Evolutionary conservation across 352 stramenopile species (phyloP).

Genomic region (Globisporangium cederbergense): DNA sequence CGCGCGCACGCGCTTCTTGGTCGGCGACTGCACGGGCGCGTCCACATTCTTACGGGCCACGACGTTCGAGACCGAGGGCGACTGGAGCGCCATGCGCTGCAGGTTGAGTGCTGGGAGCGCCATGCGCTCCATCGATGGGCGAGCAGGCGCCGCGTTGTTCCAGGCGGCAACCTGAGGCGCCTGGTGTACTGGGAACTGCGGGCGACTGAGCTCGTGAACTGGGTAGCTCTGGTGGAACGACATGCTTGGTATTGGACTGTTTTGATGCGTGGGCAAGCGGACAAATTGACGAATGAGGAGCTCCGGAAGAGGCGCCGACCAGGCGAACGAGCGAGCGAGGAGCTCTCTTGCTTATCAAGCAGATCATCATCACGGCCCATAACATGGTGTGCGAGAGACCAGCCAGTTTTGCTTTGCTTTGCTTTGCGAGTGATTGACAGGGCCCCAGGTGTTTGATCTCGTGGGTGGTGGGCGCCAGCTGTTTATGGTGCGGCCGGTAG

Average conservation of each 20-base stretch:
- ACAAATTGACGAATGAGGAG: constrained; percentile 13
- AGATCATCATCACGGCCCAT: background rate
- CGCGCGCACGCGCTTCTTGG: constrained; percentile 68
- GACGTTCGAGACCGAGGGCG: constrained; percentile 14
- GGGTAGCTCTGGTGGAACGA: constrained; percentile 14
- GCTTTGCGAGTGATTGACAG: constrained; percentile 1
- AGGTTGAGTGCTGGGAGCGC: constrained; percentile 29
- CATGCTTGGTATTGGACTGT: background rate
- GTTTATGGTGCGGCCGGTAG: background rate
- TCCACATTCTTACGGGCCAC: constrained; percentile 8
- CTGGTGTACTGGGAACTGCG: background rate
- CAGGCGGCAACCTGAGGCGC: background rate
- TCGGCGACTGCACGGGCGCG: constrained; percentile 27
- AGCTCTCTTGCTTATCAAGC: constrained; percentile 1
- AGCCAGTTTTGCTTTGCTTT: background rate
- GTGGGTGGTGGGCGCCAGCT: constrained; percentile 4
- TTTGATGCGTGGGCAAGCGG: background rate
- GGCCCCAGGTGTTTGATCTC: constrained; percentile 6
- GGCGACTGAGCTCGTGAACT: constrained; percentile 4
- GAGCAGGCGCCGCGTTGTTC: background rate
- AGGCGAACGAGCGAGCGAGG: background rate
- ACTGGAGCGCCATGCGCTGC: constrained; percentile 19
- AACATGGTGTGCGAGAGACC: constrained; percentile 5
- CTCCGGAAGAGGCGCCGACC: constrained; percentile 4
- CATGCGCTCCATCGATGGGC: constrained; percentile 36